These are phyloP conservation scores for Colletotrichum godetiae DNA, from an alignment of 2,329 filamentous ascomycete species.

Conservation along the genomic window DNA sequence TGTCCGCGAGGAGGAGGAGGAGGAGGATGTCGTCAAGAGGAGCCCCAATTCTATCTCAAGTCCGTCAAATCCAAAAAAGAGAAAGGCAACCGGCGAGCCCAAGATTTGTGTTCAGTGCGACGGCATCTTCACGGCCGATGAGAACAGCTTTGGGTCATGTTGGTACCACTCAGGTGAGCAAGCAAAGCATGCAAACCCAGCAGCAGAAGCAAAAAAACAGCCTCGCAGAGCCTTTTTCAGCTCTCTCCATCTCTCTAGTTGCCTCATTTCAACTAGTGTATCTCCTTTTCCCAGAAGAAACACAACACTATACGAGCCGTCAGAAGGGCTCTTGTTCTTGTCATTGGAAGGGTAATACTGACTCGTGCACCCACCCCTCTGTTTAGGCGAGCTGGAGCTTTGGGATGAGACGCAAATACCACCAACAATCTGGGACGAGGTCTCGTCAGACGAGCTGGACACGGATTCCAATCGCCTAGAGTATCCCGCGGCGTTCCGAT, in stretches of 20 bases:
- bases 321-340: background rate
- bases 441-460: conserved; percentile 31
- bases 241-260: background rate
- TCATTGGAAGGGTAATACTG: conserved; percentile 1
- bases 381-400: conserved; percentile 33
- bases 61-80: conserved; percentile 18
- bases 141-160: conserved; percentile 31
- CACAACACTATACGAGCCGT: background rate
- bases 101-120: conserved; percentile 36
- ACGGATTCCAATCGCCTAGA: conserved; percentile 29
- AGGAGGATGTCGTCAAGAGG: conserved; percentile 3
- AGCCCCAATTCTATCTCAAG: conserved; percentile 17
- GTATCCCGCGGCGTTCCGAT: conserved; percentile 35
- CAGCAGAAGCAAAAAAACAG: background rate
- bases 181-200: background rate
- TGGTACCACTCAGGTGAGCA: conserved; percentile 35
- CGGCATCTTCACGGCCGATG: conserved; percentile 34
- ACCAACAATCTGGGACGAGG: conserved; percentile 25
- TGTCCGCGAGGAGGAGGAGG: background rate
- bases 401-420: conserved; percentile 32
- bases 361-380: background rate
- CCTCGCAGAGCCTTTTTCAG: background rate
- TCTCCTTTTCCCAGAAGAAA: background rate
- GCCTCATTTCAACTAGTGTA: background rate
- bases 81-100: conserved; percentile 28